Evolutionary conservation across 2,329 filamentous ascomycete genomes (phyloP).

Genomic region (Trichoderma oligosporum): DNA sequence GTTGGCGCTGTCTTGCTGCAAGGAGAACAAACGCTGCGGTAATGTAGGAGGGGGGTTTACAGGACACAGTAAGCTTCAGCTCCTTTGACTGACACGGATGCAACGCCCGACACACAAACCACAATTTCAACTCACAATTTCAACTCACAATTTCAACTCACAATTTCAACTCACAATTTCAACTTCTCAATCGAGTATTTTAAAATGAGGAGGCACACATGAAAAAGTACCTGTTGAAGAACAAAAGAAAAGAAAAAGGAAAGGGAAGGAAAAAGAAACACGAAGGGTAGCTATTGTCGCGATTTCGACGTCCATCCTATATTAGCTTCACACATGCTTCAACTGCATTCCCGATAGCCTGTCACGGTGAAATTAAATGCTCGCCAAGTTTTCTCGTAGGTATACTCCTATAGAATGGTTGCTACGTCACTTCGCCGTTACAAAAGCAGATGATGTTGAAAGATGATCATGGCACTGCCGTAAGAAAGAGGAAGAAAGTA

Average conservation of each 20-base stretch:
- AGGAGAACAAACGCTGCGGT: neutral
- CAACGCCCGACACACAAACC: neutral
- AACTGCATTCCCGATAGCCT: slow-evolving; percentile 4
- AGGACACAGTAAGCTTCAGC: slow-evolving; percentile 9
- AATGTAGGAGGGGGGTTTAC: neutral
- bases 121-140: neutral
- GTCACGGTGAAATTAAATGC: slow-evolving; percentile 10
- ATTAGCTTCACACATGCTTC: no score
- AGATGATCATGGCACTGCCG: neutral
- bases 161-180: no score
- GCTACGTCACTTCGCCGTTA: neutral
- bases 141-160: no score
- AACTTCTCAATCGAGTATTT: no score
- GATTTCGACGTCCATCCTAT: no score
- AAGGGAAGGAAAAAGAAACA: no score
- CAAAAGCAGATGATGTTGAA: no score
- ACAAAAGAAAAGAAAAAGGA: no score
- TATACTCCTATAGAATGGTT: neutral
- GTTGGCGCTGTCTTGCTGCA: slow-evolving; percentile 1
- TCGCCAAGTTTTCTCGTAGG: no score
- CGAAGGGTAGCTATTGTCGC: no score
- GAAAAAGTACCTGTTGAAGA: no score
- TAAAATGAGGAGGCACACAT: no score
- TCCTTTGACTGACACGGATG: neutral
- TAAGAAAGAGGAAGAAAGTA: neutral